Evolutionary conservation across 805 yeast species (phyloP).

Genomic region (Middelhovenomyces tepae): DNA sequence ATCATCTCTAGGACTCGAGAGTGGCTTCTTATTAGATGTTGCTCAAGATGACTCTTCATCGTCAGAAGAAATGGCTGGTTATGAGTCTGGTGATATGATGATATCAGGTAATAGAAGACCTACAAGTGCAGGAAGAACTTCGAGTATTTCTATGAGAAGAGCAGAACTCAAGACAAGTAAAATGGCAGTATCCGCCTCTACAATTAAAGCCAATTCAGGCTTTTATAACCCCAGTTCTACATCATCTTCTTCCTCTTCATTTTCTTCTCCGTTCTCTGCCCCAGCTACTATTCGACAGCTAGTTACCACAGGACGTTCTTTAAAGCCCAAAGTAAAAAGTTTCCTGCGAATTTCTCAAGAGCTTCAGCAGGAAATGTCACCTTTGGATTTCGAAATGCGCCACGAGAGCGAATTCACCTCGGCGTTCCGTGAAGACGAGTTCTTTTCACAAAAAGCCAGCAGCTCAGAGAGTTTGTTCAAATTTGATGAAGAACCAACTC

Average conservation of each 20-base stretch:
- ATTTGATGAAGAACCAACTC: slow-evolving; percentile 3
- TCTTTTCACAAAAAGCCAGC: not conserved
- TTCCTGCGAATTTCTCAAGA: slow-evolving; percentile 19
- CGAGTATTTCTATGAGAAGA: not conserved
- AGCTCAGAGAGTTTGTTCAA: slow-evolving; percentile 1
- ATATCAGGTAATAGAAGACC: slow-evolving; percentile 10
- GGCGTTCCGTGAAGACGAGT: slow-evolving; percentile 15
- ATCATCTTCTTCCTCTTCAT: not conserved
- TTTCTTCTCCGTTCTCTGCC: not conserved
- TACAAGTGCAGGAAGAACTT: slow-evolving; percentile 7
- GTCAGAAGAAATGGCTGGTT: slow-evolving; percentile 11
- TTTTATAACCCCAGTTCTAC: not conserved
- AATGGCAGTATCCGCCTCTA: not conserved
- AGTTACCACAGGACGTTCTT: slow-evolving; percentile 10
- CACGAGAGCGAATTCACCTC: slow-evolving; percentile 20
- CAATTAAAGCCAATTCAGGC: not conserved
- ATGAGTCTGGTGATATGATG: slow-evolving; percentile 16
- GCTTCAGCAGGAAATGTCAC: slow-evolving; percentile 18
- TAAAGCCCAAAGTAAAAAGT: slow-evolving; percentile 17
- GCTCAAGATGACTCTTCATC: slow-evolving; percentile 7
- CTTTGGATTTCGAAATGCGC: slow-evolving; percentile 19
- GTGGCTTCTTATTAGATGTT: slow-evolving; percentile 5
- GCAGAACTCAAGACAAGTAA: not conserved
- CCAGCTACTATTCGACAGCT: slow-evolving; percentile 11
- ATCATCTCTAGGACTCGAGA: slow-evolving; percentile 15